Base-by-base conservation (phyloP, 1,284 basidiomycete genomes). In the Heterobasidion parviporum region DNA sequence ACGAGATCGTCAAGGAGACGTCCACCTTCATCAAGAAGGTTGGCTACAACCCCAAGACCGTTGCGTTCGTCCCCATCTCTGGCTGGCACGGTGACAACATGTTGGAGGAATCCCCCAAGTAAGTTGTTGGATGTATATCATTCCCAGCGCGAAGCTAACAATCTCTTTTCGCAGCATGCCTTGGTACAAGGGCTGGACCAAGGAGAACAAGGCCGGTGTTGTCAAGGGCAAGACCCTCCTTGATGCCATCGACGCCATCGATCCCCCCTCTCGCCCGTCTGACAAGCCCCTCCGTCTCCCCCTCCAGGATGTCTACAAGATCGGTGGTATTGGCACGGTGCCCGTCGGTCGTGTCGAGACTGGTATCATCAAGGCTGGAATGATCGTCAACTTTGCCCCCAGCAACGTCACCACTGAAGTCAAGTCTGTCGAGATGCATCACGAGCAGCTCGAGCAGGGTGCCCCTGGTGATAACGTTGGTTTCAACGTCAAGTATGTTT, bases 81-180 rank as follows among this genome's bases (percentile, higher is more conserved):
- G 97, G 96, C 68, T 99, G 96, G 96, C 94, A 98, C 85, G 97
- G 96, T 74, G 96, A 99, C 88, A 99, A 99, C 92, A 99, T 99
- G 96, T 83, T 99, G 79, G 96, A 99, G 83, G 91, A 94, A 76
- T 94, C 94, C 64, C 9, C 71, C 78, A 97, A 97, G 91, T 92
- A 72, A 58, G 85, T 73, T 14, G 51, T 57, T 50, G 56, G 57
- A 58, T 57, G 51, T 50, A 43, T 34, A 10, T 54, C 16, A 35
- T 52, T 57, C 60, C 49, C 56, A 49, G 55, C 52, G 35, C 49
- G 43, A 59, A 43, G 50, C 57, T 63, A 55, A 57, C 54, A 58
- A 63, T 56, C 16, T 35, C 47, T 49, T 54, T 50, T 61, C 63
- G 60, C 66, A 94, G 91, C 85, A 98, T 99, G 96, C 72, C 91